Percentiles rank a stretch among this genome's conserved stretches.
Evolutionary conservation across 345 rosid genomes (phyloP).

Genomic region (Stellera chamaejasme): DNA sequence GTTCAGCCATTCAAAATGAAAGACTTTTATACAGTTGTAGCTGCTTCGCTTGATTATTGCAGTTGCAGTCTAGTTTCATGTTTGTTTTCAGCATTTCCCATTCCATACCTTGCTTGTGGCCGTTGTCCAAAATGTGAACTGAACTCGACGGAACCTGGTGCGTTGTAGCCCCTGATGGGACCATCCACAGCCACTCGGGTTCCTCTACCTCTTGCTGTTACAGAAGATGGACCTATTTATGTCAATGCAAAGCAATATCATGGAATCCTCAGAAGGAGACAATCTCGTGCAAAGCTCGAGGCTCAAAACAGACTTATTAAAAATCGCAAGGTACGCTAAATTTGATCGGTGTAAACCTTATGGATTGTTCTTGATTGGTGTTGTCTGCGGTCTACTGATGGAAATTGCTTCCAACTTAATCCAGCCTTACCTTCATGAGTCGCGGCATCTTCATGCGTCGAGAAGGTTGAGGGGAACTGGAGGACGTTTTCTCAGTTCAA

Average conservation of each 20-base stretch:
- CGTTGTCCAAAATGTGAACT: constrained; percentile 4
- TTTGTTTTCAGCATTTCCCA: constrained; percentile 7
- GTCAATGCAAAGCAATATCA: constrained; percentile 74
- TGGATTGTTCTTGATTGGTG: background rate
- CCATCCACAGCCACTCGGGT: constrained; percentile 23
- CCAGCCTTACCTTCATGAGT: constrained; percentile 79
- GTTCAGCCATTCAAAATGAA: too few relatives aligned
- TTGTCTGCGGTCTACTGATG: background rate
- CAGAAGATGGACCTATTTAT: constrained; percentile 47
- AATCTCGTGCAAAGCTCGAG: constrained; percentile 65
- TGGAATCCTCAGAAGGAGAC: constrained; percentile 67
- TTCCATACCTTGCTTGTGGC: background rate
- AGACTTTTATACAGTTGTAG: too few relatives aligned
- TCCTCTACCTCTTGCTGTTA: constrained; percentile 44
- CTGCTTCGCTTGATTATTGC: too few relatives aligned
- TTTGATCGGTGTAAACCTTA: too few relatives aligned
- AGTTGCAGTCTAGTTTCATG: too few relatives aligned
- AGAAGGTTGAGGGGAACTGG: constrained; percentile 72
- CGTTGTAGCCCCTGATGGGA: constrained; percentile 30
- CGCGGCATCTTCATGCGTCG: constrained; percentile 72
- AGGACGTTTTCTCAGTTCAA: constrained; percentile 59
- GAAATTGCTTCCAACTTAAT: background rate
- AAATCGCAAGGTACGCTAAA: constrained; percentile 41
- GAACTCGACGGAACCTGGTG: constrained; percentile 16
- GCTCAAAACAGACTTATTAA: constrained; percentile 55